Conservation (phyloP, 176 grass and related monocot species). For the Oryza longistaminata region DNA sequence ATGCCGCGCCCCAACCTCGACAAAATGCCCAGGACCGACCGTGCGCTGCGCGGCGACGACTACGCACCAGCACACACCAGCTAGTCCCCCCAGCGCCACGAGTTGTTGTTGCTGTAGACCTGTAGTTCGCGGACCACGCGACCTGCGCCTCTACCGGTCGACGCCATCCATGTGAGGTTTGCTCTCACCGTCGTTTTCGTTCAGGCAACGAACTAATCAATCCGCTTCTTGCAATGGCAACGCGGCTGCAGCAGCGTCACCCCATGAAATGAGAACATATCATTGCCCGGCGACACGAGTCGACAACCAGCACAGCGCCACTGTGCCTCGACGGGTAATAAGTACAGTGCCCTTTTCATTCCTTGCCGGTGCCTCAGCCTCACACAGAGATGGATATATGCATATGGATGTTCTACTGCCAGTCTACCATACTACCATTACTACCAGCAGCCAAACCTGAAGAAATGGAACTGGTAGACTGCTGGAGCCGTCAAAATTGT, state of each 20-base stretch:
- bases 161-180: conserved; percentile 14
- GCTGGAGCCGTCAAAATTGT: conserved; percentile 5
- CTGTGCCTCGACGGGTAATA: not conserved
- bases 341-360: not conserved
- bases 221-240: not conserved
- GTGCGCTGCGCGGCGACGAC: not conserved
- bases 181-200: not conserved
- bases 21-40: conserved; percentile 34
- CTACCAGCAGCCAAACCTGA: not conserved
- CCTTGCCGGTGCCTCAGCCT: not conserved
- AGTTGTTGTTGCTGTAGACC: not conserved
- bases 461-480: not conserved
- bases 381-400: not conserved
- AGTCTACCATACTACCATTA: not conserved
- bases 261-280: not conserved
- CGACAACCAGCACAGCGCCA: not conserved
- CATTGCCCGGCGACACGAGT: not conserved
- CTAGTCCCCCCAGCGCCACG: not conserved
- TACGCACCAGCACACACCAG: not conserved
- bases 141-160: not conserved
- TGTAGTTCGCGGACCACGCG: not conserved
- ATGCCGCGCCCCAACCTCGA: not conserved
- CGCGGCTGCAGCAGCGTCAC: not conserved
- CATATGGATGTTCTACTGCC: not conserved
- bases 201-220: not conserved